Evolutionary conservation across 306 rosid genomes (phyloP), one percentile per base, ranked within the genome.

Genomic region (Acmispon strigosus): DNA sequence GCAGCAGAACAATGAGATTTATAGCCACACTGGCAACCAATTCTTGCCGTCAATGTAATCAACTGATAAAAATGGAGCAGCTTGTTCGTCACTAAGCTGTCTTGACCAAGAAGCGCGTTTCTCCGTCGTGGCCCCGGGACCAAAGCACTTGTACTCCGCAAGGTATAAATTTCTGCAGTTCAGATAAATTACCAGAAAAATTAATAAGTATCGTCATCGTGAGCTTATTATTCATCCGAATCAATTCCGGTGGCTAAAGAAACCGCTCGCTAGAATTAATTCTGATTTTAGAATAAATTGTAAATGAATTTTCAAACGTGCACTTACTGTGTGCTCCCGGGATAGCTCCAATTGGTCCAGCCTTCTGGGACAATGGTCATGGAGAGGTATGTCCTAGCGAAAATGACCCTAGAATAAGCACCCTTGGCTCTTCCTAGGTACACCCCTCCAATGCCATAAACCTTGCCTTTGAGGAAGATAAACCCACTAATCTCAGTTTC

Each of bases 361-460:
- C 96, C 98, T 4, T 57, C 41, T 0, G 81, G 84, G 7, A 78
- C 69, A 75, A 92, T 44, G 12, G 96, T 78, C 45, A 3, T 78
- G 0, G 98, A 89, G 70, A 92, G 84, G 18, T 92, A 92, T 1
- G 85, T 65, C 39, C 76, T 34, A 0, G 95, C 83, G 57, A 81
- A 73, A 53, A 89, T 24, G 0, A 88, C 88, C 79, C 96, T 81
- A 14, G 98, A 92, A 77, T 41, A 87, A 52, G 90, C 47, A 63
- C 86, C 86, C 29, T 91, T 89, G 2, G 96, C 97, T 62, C 96
- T 89, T 17, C 96, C 97, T 55, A 92, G 55, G 74, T 89, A 87
- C 18, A 86, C 87, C 44, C 71, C 86, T 9, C 91, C 91, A 61
- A 84, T 50, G 29, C 96, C 98, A 45, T 92, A 92, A n/a, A 92